phyloP scores from a whole-genome alignment of 495 filamentous ascomycete genomes.

The Peziza echinospora region DNA sequence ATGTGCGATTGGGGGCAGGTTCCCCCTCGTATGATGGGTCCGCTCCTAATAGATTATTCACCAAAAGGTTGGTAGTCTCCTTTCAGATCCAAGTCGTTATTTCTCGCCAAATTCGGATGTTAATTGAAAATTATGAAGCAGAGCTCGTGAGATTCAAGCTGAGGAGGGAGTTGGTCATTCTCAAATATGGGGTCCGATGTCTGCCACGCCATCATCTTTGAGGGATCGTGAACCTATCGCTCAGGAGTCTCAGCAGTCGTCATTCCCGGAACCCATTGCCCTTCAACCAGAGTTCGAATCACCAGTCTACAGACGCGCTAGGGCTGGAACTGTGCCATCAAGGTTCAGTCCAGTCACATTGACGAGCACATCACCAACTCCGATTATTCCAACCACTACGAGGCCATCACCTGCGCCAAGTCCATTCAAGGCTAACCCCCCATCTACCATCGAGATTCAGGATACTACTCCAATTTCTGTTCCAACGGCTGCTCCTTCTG shows the following conservation, averaged over 20 bases:
- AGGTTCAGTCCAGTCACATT: constrained; percentile 59
- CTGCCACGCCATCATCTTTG: constrained; percentile 83
- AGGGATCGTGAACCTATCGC: constrained; percentile 57
- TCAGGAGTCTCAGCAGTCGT: constrained; percentile 83
- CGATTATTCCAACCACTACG: constrained; percentile 48
- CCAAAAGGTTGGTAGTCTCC: constrained; percentile 61
- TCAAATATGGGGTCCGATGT: constrained; percentile 85
- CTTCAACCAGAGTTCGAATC: constrained; percentile 35
- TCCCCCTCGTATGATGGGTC: constrained; percentile 84
- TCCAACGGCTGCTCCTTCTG: constrained; percentile 33
- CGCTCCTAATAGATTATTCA: constrained; percentile 49
- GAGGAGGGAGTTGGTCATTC: constrained; percentile 65
- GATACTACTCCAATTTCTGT: constrained; percentile 28
- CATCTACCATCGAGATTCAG: constrained; percentile 41
- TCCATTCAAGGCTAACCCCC: constrained; percentile 63
- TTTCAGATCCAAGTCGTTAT: too few species aligned
- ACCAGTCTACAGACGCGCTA: constrained; percentile 42
- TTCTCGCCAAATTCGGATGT: too few species aligned
- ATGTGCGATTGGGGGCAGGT: constrained; percentile 68
- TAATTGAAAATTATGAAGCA: too few species aligned
- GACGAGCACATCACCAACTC: constrained; percentile 36
- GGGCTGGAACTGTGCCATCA: constrained; percentile 92
- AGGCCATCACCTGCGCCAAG: constrained; percentile 78
- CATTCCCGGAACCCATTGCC: constrained; percentile 77
- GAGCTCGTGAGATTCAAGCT: constrained; percentile 88